Evolutionary conservation across 345 rosid genomes (phyloP), one percentile per base, ranked within the genome.

Genomic region (Chamaenerion angustifolium): DNA sequence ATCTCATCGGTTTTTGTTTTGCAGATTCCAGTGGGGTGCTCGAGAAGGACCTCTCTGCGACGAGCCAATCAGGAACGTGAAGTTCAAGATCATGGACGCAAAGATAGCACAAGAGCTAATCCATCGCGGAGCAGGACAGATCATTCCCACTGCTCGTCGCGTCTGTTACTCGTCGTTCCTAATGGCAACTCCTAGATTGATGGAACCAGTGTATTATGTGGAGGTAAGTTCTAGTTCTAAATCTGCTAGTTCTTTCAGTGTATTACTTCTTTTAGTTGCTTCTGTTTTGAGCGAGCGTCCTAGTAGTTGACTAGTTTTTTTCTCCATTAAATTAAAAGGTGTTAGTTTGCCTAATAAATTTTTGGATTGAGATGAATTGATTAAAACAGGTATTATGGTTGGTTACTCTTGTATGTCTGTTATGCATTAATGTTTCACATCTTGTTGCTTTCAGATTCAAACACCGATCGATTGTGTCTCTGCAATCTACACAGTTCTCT

Each of bases 201-300:
- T 92, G 96, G 98, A 92, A 68, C 98, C 98, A 42, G 96, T 87
- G n/a, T 87, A 92, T 60, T 87, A 87, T 68, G 95, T 87, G 44
- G 98, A 92, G 96, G 95, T 92, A 63, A 25, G 58, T 31, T 14
- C 25, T 21, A 21, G 4, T 21, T 21, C 25, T 4, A 21, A 21
- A 21, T 21, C 4, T 21, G 3, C 25, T 21, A 21, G 25, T n/a
- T n/a, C n/a, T n/a, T n/a, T n/a, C n/a, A n/a, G n/a, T n/a, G n/a
- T n/a, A n/a, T n/a, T n/a, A n/a, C n/a, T n/a, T n/a, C n/a, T n/a
- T n/a, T n/a, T n/a, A n/a, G n/a, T n/a, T n/a, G n/a, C n/a, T n/a
- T n/a, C n/a, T n/a, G n/a, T n/a, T n/a, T n/a, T n/a, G n/a, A n/a
- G n/a, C n/a, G n/a, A n/a, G n/a, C n/a, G n/a, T n/a, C n/a, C n/a